A percentile compares a stretch with the other conserved stretches of the same genome.
Evolutionary conservation across 2,329 filamentous ascomycete genomes (phyloP).

Genomic region (Aspergillus melleus): DNA sequence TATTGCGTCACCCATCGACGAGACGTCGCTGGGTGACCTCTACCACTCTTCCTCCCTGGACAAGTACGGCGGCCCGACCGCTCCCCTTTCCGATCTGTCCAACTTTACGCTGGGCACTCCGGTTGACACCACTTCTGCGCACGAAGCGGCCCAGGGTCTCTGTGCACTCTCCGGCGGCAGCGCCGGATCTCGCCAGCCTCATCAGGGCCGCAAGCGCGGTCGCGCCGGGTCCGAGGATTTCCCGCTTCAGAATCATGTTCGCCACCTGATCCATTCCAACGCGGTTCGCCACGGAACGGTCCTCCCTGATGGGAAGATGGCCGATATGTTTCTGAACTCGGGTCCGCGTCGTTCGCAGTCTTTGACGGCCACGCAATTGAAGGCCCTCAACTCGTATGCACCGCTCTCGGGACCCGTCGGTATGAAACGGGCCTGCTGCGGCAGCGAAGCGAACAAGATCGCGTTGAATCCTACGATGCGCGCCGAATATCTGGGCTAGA

Average conservation of each 20-base stretch:
- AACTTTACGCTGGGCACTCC: conserved; percentile 35
- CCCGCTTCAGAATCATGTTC: conserved; percentile 39
- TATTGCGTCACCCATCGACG: conserved; percentile 41
- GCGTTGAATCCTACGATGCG: conserved; percentile 36
- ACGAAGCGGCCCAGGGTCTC: conserved; percentile 43
- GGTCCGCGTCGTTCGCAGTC: conserved; percentile 17
- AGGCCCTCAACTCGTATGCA: conserved; percentile 22
- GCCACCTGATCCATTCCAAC: conserved; percentile 35
- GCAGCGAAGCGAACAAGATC: conserved; percentile 38
- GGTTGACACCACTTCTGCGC: conserved; percentile 27
- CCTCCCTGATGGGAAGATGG: conserved; percentile 32
- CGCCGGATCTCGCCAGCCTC: conserved; percentile 20
- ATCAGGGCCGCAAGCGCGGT: conserved; percentile 40
- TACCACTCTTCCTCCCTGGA: conserved; percentile 35
- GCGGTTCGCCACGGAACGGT: conserved; percentile 26
- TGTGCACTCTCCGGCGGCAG: conserved; percentile 40
- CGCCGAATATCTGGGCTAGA: conserved; percentile 29
- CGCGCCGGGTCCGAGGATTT: conserved; percentile 42
- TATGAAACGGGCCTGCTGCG: conserved; percentile 45
- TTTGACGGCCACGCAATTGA: conserved; percentile 18
- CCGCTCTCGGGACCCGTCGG: conserved; percentile 37
- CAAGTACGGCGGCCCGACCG: conserved; percentile 24
- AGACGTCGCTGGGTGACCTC: conserved; percentile 32
- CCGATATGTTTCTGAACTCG: conserved; percentile 33
- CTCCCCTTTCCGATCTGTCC: conserved; percentile 35